Conservation (phyloP, 768 basidiomycete genomes). For the Suillus bovinus region DNA sequence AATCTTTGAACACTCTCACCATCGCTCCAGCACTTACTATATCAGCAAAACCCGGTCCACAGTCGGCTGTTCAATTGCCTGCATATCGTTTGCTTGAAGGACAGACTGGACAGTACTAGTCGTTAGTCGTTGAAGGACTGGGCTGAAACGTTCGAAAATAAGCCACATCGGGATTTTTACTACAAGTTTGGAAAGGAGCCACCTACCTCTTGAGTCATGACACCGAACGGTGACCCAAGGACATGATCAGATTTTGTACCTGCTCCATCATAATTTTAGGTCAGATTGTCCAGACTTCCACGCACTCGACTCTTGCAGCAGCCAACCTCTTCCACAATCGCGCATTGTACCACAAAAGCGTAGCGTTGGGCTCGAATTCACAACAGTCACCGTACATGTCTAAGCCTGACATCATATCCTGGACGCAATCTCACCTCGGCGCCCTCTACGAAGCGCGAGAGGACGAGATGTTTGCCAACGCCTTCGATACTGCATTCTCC, state of each 20-base stretch:
- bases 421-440: conserved; percentile 32
- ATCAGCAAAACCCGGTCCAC: background rate
- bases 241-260: background rate
- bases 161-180: background rate
- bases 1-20: background rate
- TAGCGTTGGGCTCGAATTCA: background rate
- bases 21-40: background rate
- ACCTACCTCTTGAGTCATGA: too few species aligned
- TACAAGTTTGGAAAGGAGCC: background rate
- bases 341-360: background rate
- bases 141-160: too few species aligned
- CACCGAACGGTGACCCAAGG: too few species aligned
- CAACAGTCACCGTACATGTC: conserved; percentile 6
- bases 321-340: conserved; percentile 4
- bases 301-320: background rate
- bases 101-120: too few species aligned
- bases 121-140: too few species aligned
- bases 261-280: background rate
- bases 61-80: background rate
- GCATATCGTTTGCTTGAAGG: background rate
- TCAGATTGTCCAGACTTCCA: conserved; percentile 4
- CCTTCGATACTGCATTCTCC: conserved; percentile 35
- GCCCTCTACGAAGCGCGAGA: conserved; percentile 25
- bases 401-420: conserved; percentile 18
- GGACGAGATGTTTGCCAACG: conserved; percentile 12